phyloP scores from a whole-genome alignment of 2,329 filamentous ascomycete genomes.

The Sclerotiophoma versabilis region DNA sequence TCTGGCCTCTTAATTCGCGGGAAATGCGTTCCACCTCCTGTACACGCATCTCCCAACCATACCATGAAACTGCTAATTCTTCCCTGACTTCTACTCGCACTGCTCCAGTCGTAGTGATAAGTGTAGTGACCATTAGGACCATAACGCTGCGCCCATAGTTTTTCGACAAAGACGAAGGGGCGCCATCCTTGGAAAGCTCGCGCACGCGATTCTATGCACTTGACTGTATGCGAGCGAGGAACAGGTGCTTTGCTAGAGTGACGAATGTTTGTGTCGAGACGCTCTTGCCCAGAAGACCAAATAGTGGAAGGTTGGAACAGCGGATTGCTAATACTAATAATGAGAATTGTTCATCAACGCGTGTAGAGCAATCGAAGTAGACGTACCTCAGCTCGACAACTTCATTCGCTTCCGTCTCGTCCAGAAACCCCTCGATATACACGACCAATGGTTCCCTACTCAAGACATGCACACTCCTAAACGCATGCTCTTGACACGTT shows the following conservation, averaged over 20 bases:
- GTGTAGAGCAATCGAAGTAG: not conserved
- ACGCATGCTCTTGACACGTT: slow-evolving; percentile 48
- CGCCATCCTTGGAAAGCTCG: slow-evolving; percentile 68
- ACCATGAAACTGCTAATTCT: slow-evolving; percentile 69
- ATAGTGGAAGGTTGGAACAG: slow-evolving; percentile 64
- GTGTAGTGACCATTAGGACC: slow-evolving; percentile 64
- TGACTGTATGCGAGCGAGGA: slow-evolving; percentile 55
- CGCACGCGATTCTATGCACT: slow-evolving; percentile 66
- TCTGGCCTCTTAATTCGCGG: slow-evolving; percentile 57
- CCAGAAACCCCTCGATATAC: slow-evolving; percentile 65
- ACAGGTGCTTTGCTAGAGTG: slow-evolving; percentile 59
- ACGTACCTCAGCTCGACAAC: slow-evolving; percentile 61
- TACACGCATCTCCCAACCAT: slow-evolving; percentile 60
- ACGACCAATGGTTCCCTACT: slow-evolving; percentile 63
- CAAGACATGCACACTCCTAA: slow-evolving; percentile 57
- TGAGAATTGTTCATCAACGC: not conserved
- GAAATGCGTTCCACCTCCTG: slow-evolving; percentile 68
- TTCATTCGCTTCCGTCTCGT: slow-evolving; percentile 56
- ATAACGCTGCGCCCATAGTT: slow-evolving; percentile 67
- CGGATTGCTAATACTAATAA: slow-evolving; percentile 44
- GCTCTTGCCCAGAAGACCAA: slow-evolving; percentile 58
- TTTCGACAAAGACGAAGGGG: slow-evolving; percentile 64
- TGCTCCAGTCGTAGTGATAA: slow-evolving; percentile 64
- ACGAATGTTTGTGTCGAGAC: slow-evolving; percentile 58
- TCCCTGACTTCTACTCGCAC: slow-evolving; percentile 45